Evolutionary conservation across 2,329 filamentous ascomycete genomes (phyloP).

Genomic region (Arthrinium phaeospermum): DNA sequence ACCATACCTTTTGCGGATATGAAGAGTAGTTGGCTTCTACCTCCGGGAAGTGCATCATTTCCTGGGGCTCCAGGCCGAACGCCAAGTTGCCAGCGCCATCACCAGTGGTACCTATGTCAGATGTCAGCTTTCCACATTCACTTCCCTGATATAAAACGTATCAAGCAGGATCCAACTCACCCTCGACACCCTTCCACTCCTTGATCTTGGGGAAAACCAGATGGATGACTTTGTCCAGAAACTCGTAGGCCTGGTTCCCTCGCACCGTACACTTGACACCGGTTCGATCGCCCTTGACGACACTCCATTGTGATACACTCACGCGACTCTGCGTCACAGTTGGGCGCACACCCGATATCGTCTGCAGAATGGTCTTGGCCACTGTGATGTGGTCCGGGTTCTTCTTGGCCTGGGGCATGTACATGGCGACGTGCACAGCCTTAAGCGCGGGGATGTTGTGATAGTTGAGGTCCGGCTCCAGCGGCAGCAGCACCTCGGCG

Average conservation of each 20-base stretch:
- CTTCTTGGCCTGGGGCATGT: slow-evolving; percentile 70
- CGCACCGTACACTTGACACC: slow-evolving; percentile 79
- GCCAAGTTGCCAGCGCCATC: slow-evolving; percentile 87
- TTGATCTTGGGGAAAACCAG: slow-evolving; percentile 94
- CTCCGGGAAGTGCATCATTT: slow-evolving; percentile 87
- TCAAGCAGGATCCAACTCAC: slow-evolving; percentile 31
- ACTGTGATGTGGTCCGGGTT: slow-evolving; percentile 81
- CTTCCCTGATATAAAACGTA: background rate
- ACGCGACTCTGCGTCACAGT: slow-evolving; percentile 71
- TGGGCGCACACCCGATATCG: slow-evolving; percentile 80
- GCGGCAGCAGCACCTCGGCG: slow-evolving; percentile 69
- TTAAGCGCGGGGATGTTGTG: slow-evolving; percentile 83
- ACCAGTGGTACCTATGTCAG: slow-evolving; percentile 63
- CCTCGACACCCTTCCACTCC: slow-evolving; percentile 80
- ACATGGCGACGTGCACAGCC: slow-evolving; percentile 80
- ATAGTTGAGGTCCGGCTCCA: slow-evolving; percentile 79
- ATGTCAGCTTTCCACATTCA: slow-evolving; percentile 20
- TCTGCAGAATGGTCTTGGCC: slow-evolving; percentile 82
- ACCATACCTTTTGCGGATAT: slow-evolving; percentile 24
- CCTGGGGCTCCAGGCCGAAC: slow-evolving; percentile 78
- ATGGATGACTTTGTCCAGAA: slow-evolving; percentile 87
- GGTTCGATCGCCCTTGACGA: slow-evolving; percentile 73
- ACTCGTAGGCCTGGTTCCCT: slow-evolving; percentile 85
- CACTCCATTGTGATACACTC: slow-evolving; percentile 76
- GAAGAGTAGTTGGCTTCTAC: slow-evolving; percentile 92